These are phyloP conservation scores for Populus euphratica DNA, from an alignment of 345 rosid species.

Conservation along the genomic window DNA sequence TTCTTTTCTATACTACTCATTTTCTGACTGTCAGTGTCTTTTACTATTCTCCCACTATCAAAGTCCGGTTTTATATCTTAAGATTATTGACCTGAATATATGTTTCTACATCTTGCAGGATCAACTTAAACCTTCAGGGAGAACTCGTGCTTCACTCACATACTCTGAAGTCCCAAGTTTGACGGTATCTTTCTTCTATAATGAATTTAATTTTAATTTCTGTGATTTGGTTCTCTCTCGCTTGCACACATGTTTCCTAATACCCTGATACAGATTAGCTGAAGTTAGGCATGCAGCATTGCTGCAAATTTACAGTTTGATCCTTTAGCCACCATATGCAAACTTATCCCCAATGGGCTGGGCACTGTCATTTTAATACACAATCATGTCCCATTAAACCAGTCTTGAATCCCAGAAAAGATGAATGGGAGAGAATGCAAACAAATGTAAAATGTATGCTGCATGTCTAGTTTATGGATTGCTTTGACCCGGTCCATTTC, in stretches of 20 bases:
- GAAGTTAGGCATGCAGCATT: neutral
- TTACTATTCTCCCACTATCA: neutral
- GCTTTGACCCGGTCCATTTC: neutral
- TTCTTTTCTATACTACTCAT: too few species aligned
- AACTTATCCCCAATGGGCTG: neutral
- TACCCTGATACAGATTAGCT: neutral
- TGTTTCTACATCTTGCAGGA: constrained; percentile 46
- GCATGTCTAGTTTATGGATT: neutral
- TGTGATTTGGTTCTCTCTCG: neutral
- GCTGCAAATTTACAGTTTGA: neutral
- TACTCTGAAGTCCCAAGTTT: constrained; percentile 37
- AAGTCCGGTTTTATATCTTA: neutral
- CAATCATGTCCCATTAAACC: neutral
- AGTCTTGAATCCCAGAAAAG: neutral
- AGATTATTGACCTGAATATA: neutral
- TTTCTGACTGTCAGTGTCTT: neutral
- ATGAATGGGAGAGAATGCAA: neutral
- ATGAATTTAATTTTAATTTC: neutral
- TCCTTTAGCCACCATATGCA: neutral
- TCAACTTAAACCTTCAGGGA: constrained; percentile 54
- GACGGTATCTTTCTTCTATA: constrained; percentile 36
- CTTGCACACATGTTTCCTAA: neutral
- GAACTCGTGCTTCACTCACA: constrained; percentile 43
- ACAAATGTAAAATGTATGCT: neutral
- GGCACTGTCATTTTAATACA: neutral